Conservation (phyloP, 2,329 filamentous ascomycete genomes). For the Cladophialophora yegresii region DNA sequence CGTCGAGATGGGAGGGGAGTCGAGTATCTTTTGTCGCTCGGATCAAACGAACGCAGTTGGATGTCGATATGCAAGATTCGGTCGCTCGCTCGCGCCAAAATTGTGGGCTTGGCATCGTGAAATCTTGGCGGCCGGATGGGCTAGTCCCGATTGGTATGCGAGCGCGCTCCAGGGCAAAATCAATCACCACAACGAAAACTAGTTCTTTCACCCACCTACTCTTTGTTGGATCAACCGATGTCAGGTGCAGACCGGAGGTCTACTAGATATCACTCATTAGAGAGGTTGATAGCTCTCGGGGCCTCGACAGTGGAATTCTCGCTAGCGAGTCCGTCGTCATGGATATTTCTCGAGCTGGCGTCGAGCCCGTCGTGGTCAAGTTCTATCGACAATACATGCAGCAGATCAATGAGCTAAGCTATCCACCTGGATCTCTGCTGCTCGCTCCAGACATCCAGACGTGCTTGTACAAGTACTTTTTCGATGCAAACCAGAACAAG, state of each 20-base stretch:
- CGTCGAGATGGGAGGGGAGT: slow-evolving; percentile 12
- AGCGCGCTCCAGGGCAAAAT: not conserved
- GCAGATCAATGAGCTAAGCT: slow-evolving; percentile 66
- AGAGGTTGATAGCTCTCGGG: not conserved
- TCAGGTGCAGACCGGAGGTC: not conserved
- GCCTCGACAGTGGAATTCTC: not conserved
- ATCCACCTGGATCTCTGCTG: slow-evolving; percentile 62
- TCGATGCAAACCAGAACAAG: slow-evolving; percentile 49
- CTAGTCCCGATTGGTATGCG: slow-evolving; percentile 20
- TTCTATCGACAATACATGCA: slow-evolving; percentile 80
- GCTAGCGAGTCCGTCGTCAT: not conserved
- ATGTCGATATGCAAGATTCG: slow-evolving; percentile 21
- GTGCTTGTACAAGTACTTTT: slow-evolving; percentile 66
- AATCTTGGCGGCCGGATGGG: slow-evolving; percentile 22
- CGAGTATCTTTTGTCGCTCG: not conserved
- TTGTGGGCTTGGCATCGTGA: slow-evolving; percentile 31
- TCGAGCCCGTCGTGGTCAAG: slow-evolving; percentile 49
- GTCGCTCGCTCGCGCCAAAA: slow-evolving; percentile 20
- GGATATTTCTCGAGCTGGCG: slow-evolving; percentile 34
- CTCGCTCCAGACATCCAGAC: slow-evolving; percentile 65
- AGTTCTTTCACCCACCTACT: not conserved
- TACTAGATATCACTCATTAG: not conserved
- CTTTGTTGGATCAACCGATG: not conserved
- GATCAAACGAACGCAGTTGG: slow-evolving; percentile 13
- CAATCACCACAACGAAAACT: slow-evolving; percentile 1